Evolutionary conservation across 208 protist species (phyloP), one percentile per base, ranked within the genome.

Genomic region (Crithidia acanthocephali): DNA sequence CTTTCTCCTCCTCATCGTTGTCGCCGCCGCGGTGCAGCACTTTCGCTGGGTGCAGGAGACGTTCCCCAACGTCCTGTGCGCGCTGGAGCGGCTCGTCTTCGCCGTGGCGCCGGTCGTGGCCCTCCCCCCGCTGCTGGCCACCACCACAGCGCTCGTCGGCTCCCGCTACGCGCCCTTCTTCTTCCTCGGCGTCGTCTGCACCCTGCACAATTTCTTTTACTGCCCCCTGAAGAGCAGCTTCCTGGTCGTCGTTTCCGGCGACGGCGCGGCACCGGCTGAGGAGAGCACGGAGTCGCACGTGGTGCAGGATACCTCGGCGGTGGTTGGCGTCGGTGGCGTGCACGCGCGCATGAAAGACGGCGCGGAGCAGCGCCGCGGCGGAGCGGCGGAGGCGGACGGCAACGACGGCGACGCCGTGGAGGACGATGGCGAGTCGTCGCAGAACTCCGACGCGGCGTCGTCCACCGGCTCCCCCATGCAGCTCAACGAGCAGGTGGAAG

Each of bases 1-100:
- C 11, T 79, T 82, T 8, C 22, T 92, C 20, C 61, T 93, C 18
- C 2, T 79, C 33, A 30, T 80, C 9, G 60, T 75, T 13, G 75
- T 79, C 15, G 86, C 81, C 32, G 71, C 83, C 0, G 76, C 79
- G 0, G 60, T 90, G 58, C 78, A 93, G 62, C 92, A 97, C 75
- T 97, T 95, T 72, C 84, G 82, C 3, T 97, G 87, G 84, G 45
- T 97, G 35, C 92, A 97, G 76, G 66, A 87, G 67, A 74, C 70
- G 16, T 90, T 74, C 45, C 92, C 92, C 4, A 85, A 87, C 52
- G 79, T 92, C 35, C 75, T 90, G 18, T 89, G 81, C 68, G 53
- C 79, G 20, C 74, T 92, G 74, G 90, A 97, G 75, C 84, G 90
- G 11, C 68, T 79, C 8, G 79, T 87, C 30, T 73, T 97, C 56